Evolutionary conservation across 176 grass and related monocot species (phyloP), one percentile per base, ranked within the genome.

Genomic region (Ananas comosus): DNA sequence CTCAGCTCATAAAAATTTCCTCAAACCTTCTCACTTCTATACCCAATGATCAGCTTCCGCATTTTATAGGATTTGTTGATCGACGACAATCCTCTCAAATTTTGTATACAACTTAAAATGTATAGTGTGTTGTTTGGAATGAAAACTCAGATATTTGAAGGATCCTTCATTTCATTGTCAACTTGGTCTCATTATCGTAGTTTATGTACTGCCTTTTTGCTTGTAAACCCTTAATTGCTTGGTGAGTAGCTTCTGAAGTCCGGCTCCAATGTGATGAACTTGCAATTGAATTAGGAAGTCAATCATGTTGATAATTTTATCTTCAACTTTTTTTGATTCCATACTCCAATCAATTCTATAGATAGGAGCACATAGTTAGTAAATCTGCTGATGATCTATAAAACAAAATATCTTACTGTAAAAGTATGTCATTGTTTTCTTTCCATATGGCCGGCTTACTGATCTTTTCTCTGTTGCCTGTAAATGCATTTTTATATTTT

Each of bases 1-100:
- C 70, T 74, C 13, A 80, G 58, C 48, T 56, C 53, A 14, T 56
- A 56, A 56, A 56, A 56, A 56, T 56, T 12, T 56, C 53, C 8
- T n/a, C 11, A 56, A 12, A 13, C 53, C 53, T 56, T 56, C 4
- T n/a, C n/a, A 3, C 13, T 56, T 17, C 53, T n/a, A 58, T 58
- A 58, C 18, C 12, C 53, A 1, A 58, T 58, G 53, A 58, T 58
- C 18, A 17, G 53, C 14, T n/a, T 58, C 53, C 13, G 18, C 12
- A 13, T 19, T 18, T 58, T 58, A 58, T 58, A 58, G 53, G 53
- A 58, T 58, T 58, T 17, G 9, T 58, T 11, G 18, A 58, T 58
- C 53, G 13, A n/a, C 12, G 28, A 18, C 12, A 14, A 58, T 6
- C 9, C 18, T 8, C 13, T 58, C 53, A 13, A 58, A 58, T 58